A percentile compares a stretch with the other conserved stretches of the same genome.
These are phyloP conservation scores for Nicotiana paniculata DNA, from an alignment of 257 asterid genomes.

Conservation along the genomic window DNA sequence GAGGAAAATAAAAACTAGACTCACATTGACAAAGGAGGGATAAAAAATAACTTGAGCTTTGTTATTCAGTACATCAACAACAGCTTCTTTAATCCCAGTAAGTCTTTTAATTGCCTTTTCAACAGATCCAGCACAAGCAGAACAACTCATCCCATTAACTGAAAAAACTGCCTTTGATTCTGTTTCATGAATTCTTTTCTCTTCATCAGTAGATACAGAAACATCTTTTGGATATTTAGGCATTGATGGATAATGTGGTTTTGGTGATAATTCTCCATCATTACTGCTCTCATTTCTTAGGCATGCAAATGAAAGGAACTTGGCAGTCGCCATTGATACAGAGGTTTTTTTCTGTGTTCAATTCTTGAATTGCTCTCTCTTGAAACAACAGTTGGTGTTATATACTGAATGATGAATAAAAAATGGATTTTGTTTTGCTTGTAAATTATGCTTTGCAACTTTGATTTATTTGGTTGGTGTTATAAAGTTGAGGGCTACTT, in stretches of 20 bases:
- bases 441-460: too few relatives aligned
- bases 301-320: constrained; percentile 30
- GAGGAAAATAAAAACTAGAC: not conserved
- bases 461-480: too few relatives aligned
- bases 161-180: constrained; percentile 54
- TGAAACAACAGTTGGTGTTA: too few relatives aligned
- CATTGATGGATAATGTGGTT: constrained; percentile 40
- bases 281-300: constrained; percentile 12
- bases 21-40: constrained; percentile 54
- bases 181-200: constrained; percentile 30
- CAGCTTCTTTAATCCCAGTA: constrained; percentile 75
- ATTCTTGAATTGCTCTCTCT: not conserved
- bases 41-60: constrained; percentile 58
- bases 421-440: too few relatives aligned
- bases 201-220: constrained; percentile 15
- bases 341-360: not conserved
- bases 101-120: constrained; percentile 81
- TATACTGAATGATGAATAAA: too few relatives aligned
- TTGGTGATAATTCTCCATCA: constrained; percentile 14
- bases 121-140: constrained; percentile 88
- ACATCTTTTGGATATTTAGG: constrained; percentile 27
- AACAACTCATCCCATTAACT: constrained; percentile 76
- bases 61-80: constrained; percentile 67
- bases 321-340: constrained; percentile 6
- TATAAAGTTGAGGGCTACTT: too few relatives aligned